Evolutionary conservation across 306 rosid species (phyloP).

Genomic region (Quercus aquifolioides): DNA sequence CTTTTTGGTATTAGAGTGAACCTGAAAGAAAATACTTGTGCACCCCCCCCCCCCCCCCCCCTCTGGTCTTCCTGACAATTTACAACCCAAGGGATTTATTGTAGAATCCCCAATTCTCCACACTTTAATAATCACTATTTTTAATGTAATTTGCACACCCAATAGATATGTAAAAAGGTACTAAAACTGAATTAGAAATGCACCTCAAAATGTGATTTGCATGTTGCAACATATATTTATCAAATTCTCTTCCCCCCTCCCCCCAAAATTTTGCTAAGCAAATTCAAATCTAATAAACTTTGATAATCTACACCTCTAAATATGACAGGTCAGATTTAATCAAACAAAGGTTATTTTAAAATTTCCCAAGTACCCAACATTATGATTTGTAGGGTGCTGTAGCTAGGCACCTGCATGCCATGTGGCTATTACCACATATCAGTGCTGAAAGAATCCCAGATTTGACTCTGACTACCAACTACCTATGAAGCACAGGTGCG

Average conservation of each 20-base stretch:
- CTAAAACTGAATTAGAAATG: no score
- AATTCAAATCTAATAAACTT: no score
- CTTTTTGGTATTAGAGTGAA: not conserved
- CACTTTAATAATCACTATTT: not conserved
- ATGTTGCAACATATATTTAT: no score
- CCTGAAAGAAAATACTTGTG: not conserved
- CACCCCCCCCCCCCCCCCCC: not conserved
- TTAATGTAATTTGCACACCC: not conserved
- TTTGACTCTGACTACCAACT: not conserved
- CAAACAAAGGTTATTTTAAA: not conserved
- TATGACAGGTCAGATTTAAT: not conserved
- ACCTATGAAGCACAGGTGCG: no score
- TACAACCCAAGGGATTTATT: not conserved
- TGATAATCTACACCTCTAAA: not conserved
- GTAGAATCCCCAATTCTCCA: not conserved
- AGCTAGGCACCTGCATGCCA: not conserved
- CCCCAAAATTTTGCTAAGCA: no score
- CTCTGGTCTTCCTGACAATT: not conserved
- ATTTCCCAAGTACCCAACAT: not conserved
- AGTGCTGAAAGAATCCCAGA: no score
- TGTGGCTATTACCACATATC: not conserved
- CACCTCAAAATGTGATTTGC: no score
- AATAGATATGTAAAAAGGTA: not conserved
- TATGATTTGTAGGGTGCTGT: not conserved
- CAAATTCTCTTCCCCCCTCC: no score